phyloP scores from a whole-genome alignment of 2,329 filamentous ascomycete genomes.

The Dactylellina parvicollis region DNA sequence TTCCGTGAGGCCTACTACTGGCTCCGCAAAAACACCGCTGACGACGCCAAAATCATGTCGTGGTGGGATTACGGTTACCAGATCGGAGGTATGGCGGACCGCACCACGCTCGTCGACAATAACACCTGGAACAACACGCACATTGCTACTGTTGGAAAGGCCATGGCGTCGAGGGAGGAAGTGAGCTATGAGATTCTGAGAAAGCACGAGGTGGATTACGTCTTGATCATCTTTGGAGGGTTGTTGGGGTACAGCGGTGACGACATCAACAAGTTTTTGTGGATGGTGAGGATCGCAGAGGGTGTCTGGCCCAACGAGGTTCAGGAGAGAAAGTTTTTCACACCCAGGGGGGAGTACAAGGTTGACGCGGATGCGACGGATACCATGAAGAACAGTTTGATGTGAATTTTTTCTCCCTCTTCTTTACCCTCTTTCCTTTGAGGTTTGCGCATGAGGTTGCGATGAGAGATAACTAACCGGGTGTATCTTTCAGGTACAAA shows the following conservation, averaged over 20 bases:
- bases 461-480: constrained; percentile 54
- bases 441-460: background rate
- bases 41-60: constrained; percentile 98
- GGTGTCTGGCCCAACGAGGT: constrained; percentile 99
- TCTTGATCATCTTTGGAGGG: constrained; percentile 96
- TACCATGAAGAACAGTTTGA: constrained; percentile 97
- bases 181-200: constrained; percentile 98
- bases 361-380: constrained; percentile 93
- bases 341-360: constrained; percentile 88
- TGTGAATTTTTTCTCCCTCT: constrained; percentile 24
- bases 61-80: constrained; percentile 99
- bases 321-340: constrained; percentile 97
- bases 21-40: constrained; percentile 94
- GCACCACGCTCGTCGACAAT: constrained; percentile 96
- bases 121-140: constrained; percentile 99
- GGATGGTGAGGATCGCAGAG: constrained; percentile 99
- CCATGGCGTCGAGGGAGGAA: constrained; percentile 96
- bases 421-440: background rate
- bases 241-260: constrained; percentile 97
- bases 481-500: constrained; percentile 80
- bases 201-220: constrained; percentile 98
- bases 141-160: constrained; percentile 98
- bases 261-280: constrained; percentile 99
- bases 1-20: constrained; percentile 99
- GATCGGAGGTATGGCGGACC: constrained; percentile 98